A percentile compares a stretch with the other conserved stretches of the same genome.
These are phyloP conservation scores for Eucalyptus paniculata DNA, from an alignment of 345 rosid genomes.

Conservation along the genomic window DNA sequence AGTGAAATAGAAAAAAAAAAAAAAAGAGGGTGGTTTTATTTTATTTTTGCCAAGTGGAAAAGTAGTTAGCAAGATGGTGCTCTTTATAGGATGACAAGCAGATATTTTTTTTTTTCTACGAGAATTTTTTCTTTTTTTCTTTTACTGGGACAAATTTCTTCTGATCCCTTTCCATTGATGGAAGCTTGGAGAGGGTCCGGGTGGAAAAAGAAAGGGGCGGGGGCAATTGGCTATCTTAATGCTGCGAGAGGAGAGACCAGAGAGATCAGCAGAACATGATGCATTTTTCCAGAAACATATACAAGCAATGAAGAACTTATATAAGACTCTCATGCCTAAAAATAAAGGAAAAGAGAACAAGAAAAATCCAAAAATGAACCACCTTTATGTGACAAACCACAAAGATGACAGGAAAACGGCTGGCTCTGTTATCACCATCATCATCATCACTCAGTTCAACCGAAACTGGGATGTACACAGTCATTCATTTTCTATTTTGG, in stretches of 20 bases:
- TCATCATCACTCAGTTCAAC: background rate
- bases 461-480: background rate
- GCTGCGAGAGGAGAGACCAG: background rate
- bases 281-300: background rate
- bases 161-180: background rate
- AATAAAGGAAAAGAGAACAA: background rate
- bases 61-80: background rate
- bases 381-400: background rate
- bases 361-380: background rate
- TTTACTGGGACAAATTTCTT: background rate
- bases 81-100: background rate
- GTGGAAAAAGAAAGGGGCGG: background rate
- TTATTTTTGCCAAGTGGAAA: background rate
- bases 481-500: background rate
- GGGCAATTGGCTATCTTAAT: background rate
- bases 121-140: background rate
- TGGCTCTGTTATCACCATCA: background rate
- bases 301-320: background rate
- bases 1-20: background rate
- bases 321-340: background rate
- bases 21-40: fast-evolving
- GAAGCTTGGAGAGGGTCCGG: background rate
- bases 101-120: background rate
- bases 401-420: background rate
- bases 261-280: background rate